Base-by-base conservation (phyloP, 495 filamentous ascomycete genomes). In the Cudoniella acicularis region DNA sequence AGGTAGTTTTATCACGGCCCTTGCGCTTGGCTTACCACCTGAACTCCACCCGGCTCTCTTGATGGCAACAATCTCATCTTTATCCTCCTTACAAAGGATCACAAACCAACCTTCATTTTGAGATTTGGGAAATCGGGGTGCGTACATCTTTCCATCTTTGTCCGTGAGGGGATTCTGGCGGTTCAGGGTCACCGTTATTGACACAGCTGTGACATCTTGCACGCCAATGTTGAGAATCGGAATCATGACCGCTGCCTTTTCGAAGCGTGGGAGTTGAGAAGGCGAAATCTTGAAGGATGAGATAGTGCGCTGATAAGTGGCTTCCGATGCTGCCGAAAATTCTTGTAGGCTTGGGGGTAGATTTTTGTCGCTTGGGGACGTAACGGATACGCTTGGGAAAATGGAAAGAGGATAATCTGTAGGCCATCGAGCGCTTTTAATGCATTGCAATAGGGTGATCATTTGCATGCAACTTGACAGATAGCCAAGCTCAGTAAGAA, bases 81-180 rank as follows among this genome's bases (percentile, higher is more conserved):
- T 75, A 10, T 70, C 71, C 1, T 79, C 71, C 60, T 91, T 83
- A 2, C 82, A 80, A 0, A 96, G 78, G 41, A 98, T 58, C 6
- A 93, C 80, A 70, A 98, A 97, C 82, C 84, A 98, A 1, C 95
- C 92, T 70, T 98, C 94, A 0, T 89, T 92, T 70, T 98, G 94
- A 21, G 91, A 85, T 72, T 98, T 98, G 0, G 94, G 95, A 73
- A 94, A 98, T 2, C 80, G 79, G 9, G 94, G 93, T 0, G 94
- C 90, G 61, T 85, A 96, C 59, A 96, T 87, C 30, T 85, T 79
- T 64, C 79, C 87, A 18, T 88, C 87, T 16, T 78, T 70, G 62
- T 83, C 80, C 0, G 71, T 73, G 27, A 85, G 69, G 16, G 78
- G 61, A 72, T 97, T 97, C 50, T 81, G 74, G 0, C 94, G 83